phyloP scores from a whole-genome alignment of 176 grass and related monocot genomes.

The Rhipidocladum racemiflorum region DNA sequence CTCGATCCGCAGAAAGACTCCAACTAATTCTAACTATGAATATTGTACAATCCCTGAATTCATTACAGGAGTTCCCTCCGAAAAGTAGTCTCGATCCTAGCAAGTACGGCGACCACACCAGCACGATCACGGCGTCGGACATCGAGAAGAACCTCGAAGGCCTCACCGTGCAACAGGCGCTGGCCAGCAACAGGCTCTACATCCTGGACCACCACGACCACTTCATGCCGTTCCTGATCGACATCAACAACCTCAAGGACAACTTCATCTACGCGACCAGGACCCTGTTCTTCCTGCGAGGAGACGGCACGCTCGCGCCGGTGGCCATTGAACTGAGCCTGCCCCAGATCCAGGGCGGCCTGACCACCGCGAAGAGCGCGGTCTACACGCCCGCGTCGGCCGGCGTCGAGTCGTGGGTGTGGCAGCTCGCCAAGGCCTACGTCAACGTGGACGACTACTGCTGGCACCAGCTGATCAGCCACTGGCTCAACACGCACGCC shows the following conservation, averaged over 20 bases:
- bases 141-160: conserved; percentile 62
- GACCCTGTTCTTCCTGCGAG: conserved; percentile 62
- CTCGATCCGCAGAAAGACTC: too few relatives aligned
- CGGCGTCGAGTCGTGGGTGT: conserved; percentile 56
- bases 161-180: conserved; percentile 54
- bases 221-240: conserved; percentile 67
- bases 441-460: conserved; percentile 77
- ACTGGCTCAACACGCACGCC: conserved; percentile 87
- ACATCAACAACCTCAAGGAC: conserved; percentile 50
- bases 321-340: conserved; percentile 83
- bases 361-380: conserved; percentile 43
- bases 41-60: too few relatives aligned
- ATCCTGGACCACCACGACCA: conserved; percentile 90
- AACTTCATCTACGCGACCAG: conserved; percentile 82
- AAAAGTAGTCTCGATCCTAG: conserved; percentile 63
- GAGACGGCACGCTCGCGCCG: conserved; percentile 51
- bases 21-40: too few relatives aligned
- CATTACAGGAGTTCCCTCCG: conserved; percentile 64
- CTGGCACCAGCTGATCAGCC: conserved; percentile 80
- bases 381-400: conserved; percentile 59
- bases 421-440: conserved; percentile 93
- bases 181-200: conserved; percentile 52
- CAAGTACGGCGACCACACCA: conserved; percentile 73
- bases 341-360: conserved; percentile 28
- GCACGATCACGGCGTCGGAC: conserved; percentile 65